phyloP scores from a whole-genome alignment of 768 basidiomycete genomes.

The Pleurotus djamor region DNA sequence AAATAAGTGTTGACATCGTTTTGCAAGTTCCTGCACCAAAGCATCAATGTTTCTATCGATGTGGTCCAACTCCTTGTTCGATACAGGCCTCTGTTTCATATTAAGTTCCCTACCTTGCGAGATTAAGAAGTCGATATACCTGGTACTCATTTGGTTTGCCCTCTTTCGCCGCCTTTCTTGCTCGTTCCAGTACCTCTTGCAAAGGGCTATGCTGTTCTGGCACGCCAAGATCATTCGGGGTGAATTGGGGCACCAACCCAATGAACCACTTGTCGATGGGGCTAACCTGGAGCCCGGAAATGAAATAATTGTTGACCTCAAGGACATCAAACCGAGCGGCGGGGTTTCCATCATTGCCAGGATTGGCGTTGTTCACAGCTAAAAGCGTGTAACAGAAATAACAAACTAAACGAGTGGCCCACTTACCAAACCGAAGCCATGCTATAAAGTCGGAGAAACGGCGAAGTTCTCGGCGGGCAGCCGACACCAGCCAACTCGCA shows the following conservation, averaged over 20 bases:
- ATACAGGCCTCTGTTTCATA: slow-evolving; percentile 37
- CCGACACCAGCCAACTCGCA: slow-evolving; percentile 65
- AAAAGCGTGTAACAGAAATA: slow-evolving; percentile 12
- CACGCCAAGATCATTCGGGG: slow-evolving; percentile 46
- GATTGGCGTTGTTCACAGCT: slow-evolving; percentile 41
- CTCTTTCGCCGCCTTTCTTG: slow-evolving; percentile 43
- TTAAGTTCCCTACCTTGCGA: slow-evolving; percentile 18
- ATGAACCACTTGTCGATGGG: slow-evolving; percentile 80
- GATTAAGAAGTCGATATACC: slow-evolving; percentile 10
- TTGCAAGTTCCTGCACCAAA: slow-evolving; percentile 60
- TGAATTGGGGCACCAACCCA: slow-evolving; percentile 56
- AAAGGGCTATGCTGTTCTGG: slow-evolving; percentile 32
- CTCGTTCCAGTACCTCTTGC: slow-evolving; percentile 41
- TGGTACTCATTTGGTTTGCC: slow-evolving; percentile 47
- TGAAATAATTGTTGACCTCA: slow-evolving; percentile 80
- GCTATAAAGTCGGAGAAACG: slow-evolving; percentile 78
- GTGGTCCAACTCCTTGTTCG: slow-evolving; percentile 49
- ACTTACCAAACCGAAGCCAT: slow-evolving; percentile 74
- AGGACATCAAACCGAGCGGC: slow-evolving; percentile 68
- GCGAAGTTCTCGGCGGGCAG: slow-evolving; percentile 63
- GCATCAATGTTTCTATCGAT: slow-evolving; percentile 69
- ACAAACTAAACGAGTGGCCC: not conserved
- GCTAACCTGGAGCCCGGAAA: slow-evolving; percentile 65
- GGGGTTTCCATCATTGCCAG: slow-evolving; percentile 46
- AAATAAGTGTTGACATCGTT: slow-evolving; percentile 61